Evolutionary conservation across 2,329 filamentous ascomycete genomes (phyloP).

Genomic region (Xylariaceae sp.): DNA sequence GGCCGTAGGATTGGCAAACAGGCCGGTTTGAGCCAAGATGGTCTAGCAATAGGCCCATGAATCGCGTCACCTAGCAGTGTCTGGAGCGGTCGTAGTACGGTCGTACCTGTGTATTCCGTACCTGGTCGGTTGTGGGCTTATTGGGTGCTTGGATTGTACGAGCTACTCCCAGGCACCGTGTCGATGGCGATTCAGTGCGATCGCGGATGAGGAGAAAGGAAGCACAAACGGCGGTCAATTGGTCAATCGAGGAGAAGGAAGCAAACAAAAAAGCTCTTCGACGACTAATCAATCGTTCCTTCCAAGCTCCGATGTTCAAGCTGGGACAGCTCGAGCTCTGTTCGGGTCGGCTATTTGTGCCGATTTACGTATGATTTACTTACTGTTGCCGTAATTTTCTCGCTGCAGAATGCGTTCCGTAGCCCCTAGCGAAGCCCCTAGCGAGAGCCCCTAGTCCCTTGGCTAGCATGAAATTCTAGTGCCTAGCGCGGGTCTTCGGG

Average conservation of each 20-base stretch:
- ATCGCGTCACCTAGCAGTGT: too few species aligned
- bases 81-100: neutral
- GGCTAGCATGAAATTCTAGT: too few species aligned
- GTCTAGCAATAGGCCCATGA: neutral
- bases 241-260: neutral
- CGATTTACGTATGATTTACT: neutral
- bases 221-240: too few species aligned
- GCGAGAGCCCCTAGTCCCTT: too few species aligned
- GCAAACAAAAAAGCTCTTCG: neutral
- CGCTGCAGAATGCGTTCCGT: neutral
- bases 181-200: neutral
- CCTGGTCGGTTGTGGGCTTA: too few species aligned
- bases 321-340: too few species aligned
- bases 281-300: too few species aligned
- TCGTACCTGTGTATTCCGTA: neutral
- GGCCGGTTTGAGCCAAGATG: neutral
- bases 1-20: neutral
- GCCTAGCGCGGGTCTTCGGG: too few species aligned
- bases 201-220: neutral
- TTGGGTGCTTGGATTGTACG: too few species aligned
- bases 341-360: neutral
- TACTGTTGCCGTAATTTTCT: neutral
- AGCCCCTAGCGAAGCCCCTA: too few species aligned
- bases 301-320: neutral
- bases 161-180: neutral